Evolutionary conservation across 176 grass and related monocot species (phyloP), one percentile per base, ranked within the genome.

Genomic region (Otatea glauca): DNA sequence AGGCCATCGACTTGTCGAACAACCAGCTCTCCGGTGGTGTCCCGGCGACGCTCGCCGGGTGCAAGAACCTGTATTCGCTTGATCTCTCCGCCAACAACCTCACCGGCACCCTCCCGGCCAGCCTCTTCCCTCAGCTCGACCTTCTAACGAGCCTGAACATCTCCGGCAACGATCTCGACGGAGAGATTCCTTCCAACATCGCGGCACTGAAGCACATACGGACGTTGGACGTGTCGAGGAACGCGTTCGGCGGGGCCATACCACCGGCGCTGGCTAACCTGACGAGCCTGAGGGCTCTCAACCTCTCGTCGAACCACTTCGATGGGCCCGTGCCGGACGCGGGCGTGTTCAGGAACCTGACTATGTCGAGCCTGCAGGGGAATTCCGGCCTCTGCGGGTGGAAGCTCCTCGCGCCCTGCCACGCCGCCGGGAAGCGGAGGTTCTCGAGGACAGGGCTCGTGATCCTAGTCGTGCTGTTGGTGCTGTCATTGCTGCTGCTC

Each of bases 71-170:
- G 58, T 83, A 83, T 74, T 90, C 80, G 7, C 78, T 98, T 6
- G 92, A 98, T 55, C 66, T 98, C 80, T 93, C 95, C 6, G 35
- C 6, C 34, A 98, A 98, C 77, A 90, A 64, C n/a, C 85, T 98
- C 44, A 72, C 85, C 42, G 83, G 91, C 38, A 27, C 48, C 10
- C 75, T 98, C 14, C 84, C 92, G 7, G 47, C 76, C 2, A 42
- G 66, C 4, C 81, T 93, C 65, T 98, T 98, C 49, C 91, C 92
- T 13, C 80, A 90, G 61, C 87, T 91, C 51, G 95, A 95, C 72
- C 83, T 98, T 27, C 87, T 95, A 44, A 89, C 86, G 7, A 92
- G 75, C 69, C 76, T 98, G 34, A 92, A 98, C 61, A 56, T 98
- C 56, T 95, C 95, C 39, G 83, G 88, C 76, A 98, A 98, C 67